Base-by-base conservation (phyloP, 2,329 filamentous ascomycete species). In the Monosporascus sp. region DNA sequence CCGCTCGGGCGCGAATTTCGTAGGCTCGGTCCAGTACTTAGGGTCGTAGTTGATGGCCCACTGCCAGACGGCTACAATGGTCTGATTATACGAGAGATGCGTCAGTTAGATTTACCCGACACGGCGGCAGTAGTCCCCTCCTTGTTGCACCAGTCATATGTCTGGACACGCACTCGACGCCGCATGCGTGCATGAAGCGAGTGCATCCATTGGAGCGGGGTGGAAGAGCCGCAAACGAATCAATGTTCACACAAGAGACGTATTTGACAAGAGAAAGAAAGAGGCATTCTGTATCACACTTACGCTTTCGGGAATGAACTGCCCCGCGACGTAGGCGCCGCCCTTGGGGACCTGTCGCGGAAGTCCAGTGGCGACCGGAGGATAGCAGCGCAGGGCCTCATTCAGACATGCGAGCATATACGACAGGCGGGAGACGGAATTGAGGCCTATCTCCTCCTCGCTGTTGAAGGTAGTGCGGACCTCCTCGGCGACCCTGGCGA, bases 341-440 rank as follows among this genome's bases (percentile, higher is more conserved):
- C 66, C 66, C 43, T 58, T 55, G 7, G 63, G 62, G n/a, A 59
- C 56, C 9, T 55, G 26, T 46, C 67, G 44, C 7, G 65, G 61
- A 38, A 68, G 53, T 1, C 62, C 62, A 11, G 41, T 51, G 1
- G 62, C 55, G 7, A 65, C 63, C 16, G 67, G 67, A 16, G 75
- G 74, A 54, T 75, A 77, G 48, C 72, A 62, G 7, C 76, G 68
- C 45, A 78, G 57, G 5, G 65, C 60, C 62, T 78, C 76, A 27
- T 76, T 68, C 7, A 78, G 63, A 49, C 65, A 68, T 8, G 75
- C 75, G 19, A 69, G 61, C 61, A 77, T 68, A 52, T 77, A 78
- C 14, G 60, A 40, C 1, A 77, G 55, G 2, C 62, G 58, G 40
- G 60, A 58, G 6, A 72, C 66, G 1, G 65, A 68, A 14, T 59